These are phyloP conservation scores for Acer negundo DNA, from an alignment of 345 rosid species.

Conservation along the genomic window DNA sequence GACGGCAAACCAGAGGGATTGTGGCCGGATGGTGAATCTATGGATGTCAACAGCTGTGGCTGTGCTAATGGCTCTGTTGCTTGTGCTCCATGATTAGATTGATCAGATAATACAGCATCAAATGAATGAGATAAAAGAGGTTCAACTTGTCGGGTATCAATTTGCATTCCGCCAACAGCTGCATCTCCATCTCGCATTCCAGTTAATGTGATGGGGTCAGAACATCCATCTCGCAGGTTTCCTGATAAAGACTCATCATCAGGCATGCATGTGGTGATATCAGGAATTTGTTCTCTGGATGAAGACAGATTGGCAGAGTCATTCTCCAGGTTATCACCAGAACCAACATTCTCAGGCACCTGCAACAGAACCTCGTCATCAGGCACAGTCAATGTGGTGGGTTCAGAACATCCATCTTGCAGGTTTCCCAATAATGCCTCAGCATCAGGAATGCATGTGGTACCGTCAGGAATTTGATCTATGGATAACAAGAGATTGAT, in stretches of 20 bases:
- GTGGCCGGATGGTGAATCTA: slow-evolving; percentile 9
- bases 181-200: slow-evolving; percentile 33
- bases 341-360: slow-evolving; percentile 21
- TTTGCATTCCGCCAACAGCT: slow-evolving; percentile 23
- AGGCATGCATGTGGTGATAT: slow-evolving; percentile 17
- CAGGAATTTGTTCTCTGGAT: slow-evolving; percentile 22
- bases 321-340: slow-evolving; percentile 17
- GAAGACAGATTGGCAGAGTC: slow-evolving; percentile 29
- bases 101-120: slow-evolving; percentile 19
- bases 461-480: slow-evolving; percentile 19
- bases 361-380: slow-evolving; percentile 25
- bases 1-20: slow-evolving; percentile 22
- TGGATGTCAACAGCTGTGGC: slow-evolving; percentile 18
- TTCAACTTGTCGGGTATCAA: slow-evolving; percentile 31
- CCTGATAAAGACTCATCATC: slow-evolving; percentile 27
- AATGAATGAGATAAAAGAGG: neutral
- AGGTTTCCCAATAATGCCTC: slow-evolving; percentile 24
- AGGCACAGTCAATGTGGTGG: slow-evolving; percentile 24
- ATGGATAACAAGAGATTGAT: slow-evolving; percentile 22
- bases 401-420: slow-evolving; percentile 31
- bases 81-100: neutral
- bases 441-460: slow-evolving; percentile 24
- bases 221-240: slow-evolving; percentile 25
- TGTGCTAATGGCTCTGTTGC: slow-evolving; percentile 17
- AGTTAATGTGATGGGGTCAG: slow-evolving; percentile 34